phyloP scores from a whole-genome alignment of 2,329 filamentous ascomycete species.

The Mycosphaerella arachidis region DNA sequence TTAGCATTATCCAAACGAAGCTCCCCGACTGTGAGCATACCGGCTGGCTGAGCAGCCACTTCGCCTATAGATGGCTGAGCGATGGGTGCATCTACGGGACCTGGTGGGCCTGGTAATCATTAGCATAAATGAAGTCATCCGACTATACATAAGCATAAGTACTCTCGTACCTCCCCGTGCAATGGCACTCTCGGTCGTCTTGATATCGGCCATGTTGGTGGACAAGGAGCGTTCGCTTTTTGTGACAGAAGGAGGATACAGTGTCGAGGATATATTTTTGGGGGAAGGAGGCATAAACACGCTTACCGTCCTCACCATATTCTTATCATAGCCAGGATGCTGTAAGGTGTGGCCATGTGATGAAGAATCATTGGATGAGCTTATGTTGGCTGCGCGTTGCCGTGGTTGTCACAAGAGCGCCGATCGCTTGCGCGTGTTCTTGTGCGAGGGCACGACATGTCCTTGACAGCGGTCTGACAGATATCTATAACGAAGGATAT shows the following conservation, averaged over 20 bases:
- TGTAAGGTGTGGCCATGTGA: background rate
- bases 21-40: background rate
- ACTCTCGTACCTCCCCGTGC: background rate
- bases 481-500: background rate
- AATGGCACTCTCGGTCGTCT: background rate
- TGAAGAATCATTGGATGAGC: background rate
- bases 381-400: background rate
- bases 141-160: background rate
- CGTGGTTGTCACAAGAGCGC: background rate
- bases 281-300: no score
- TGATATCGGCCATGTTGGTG: background rate
- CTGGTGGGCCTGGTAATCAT: background rate
- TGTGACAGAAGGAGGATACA: background rate
- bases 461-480: background rate
- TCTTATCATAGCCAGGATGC: background rate
- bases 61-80: background rate
- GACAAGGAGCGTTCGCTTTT: background rate
- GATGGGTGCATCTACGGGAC: background rate
- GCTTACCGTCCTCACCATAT: background rate
- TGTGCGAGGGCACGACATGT: background rate
- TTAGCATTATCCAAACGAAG: background rate
- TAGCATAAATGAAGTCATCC: background rate
- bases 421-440: background rate
- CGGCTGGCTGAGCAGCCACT: background rate
- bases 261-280: no score